phyloP scores from a whole-genome alignment of 2,329 filamentous ascomycete species.

The Xylaria hypoxylon region DNA sequence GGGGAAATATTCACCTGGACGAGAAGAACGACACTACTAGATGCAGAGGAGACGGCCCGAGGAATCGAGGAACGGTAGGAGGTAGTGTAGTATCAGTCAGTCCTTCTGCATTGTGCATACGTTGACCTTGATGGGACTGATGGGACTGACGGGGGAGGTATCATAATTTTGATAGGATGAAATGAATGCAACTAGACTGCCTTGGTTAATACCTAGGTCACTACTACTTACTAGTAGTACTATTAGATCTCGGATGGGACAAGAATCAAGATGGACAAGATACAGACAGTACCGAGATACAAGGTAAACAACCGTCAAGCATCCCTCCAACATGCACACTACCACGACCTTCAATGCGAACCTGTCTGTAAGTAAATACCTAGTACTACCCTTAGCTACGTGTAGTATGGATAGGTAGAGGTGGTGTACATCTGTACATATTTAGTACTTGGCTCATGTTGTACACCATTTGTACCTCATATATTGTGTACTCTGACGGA shows the following conservation, averaged over 20 bases:
- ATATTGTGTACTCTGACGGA: neutral
- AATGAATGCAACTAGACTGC: constrained; percentile 4
- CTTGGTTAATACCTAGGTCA: no score
- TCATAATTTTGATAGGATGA: constrained; percentile 6
- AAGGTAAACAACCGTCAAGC: constrained; percentile 3
- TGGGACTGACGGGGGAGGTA: no score
- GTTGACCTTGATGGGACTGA: constrained; percentile 12
- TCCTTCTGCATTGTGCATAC: constrained; percentile 4
- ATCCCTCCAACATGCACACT: constrained; percentile 1
- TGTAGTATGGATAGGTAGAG: neutral
- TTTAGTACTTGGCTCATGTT: neutral
- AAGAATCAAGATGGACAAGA: neutral
- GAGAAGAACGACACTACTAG: constrained; percentile 7
- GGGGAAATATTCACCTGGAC: constrained; percentile 29
- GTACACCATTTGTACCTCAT: neutral
- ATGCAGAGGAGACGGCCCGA: constrained; percentile 19
- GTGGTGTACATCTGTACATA: neutral
- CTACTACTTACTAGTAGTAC: no score
- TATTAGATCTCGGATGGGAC: neutral
- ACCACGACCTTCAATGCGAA: neutral
- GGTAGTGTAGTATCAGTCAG: constrained; percentile 12
- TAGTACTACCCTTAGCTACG: neutral
- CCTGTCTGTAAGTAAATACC: neutral
- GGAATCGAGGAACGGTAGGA: constrained; percentile 11
- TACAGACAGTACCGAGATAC: neutral